phyloP scores from a whole-genome alignment of 129 eudicot genomes.

The Artemisia argyi region DNA sequence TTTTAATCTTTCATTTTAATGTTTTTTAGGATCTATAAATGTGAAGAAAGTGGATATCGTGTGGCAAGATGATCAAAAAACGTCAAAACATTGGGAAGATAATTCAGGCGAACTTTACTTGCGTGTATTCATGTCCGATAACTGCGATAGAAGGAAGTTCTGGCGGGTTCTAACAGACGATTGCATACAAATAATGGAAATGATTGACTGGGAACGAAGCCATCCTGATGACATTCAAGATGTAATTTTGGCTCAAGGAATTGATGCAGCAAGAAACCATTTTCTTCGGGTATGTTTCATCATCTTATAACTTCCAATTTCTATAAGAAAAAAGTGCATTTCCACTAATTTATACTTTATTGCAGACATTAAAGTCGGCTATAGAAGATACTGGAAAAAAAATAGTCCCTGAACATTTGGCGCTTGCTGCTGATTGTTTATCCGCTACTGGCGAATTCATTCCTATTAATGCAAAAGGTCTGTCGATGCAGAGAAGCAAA shows the following conservation, averaged over 20 bases:
- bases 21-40: slow-evolving; percentile 60
- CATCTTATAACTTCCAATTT: background rate
- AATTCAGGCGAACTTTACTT: slow-evolving; percentile 67
- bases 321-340: background rate
- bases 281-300: slow-evolving; percentile 64
- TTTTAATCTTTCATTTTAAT: background rate
- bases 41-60: slow-evolving; percentile 86
- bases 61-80: slow-evolving; percentile 67
- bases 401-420: slow-evolving; percentile 78
- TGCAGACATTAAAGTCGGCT: slow-evolving; percentile 72
- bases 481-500: slow-evolving; percentile 61
- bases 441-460: slow-evolving; percentile 82
- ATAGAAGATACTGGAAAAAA: slow-evolving; percentile 68
- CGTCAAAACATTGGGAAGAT: slow-evolving; percentile 33
- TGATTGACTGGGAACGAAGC: slow-evolving; percentile 93
- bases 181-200: slow-evolving; percentile 63
- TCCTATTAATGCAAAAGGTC: slow-evolving; percentile 67
- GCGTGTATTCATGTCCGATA: slow-evolving; percentile 69
- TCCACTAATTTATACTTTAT: background rate
- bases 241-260: slow-evolving; percentile 56
- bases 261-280: slow-evolving; percentile 66
- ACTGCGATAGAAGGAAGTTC: slow-evolving; percentile 46
- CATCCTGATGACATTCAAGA: slow-evolving; percentile 80
- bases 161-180: slow-evolving; percentile 63
- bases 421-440: slow-evolving; percentile 71